Conservation (phyloP, 75 land plant genomes). For the Selaginella moellendorffii region DNA sequence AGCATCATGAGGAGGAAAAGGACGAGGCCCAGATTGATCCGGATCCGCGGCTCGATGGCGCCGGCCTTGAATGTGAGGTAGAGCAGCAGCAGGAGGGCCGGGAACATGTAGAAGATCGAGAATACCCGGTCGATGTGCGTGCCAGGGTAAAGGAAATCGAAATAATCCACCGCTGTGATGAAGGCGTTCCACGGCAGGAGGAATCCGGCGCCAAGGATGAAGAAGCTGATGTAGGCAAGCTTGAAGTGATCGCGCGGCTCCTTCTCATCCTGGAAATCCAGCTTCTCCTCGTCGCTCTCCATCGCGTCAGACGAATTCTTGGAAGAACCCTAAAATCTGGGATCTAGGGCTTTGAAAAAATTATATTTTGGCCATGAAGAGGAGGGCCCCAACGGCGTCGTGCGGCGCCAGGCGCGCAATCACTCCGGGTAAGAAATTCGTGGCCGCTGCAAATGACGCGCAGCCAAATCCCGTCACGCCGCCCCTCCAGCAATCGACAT, state of each 20-base stretch:
- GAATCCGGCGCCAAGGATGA: constrained; percentile 63
- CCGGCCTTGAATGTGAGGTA: constrained; percentile 34
- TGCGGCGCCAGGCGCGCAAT: no score
- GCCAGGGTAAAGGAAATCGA: constrained; percentile 68
- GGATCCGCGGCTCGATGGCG: neutral
- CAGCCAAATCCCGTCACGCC: no score
- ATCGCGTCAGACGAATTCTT: no score
- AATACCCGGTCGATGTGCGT: constrained; percentile 66
- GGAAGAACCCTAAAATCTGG: no score
- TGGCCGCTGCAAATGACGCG: no score
- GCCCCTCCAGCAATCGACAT: neutral
- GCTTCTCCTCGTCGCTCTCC: no score
- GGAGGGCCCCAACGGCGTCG: no score
- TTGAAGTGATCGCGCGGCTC: constrained; percentile 45
- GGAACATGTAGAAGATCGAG: constrained; percentile 64
- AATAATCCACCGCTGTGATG: constrained; percentile 98
- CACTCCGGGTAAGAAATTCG: no score
- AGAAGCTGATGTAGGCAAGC: constrained; percentile 68
- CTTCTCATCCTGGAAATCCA: neutral
- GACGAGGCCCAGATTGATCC: constrained; percentile 65
- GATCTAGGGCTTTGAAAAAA: no score
- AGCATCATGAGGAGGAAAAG: constrained; percentile 41
- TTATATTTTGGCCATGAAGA: no score
- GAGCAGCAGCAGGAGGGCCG: constrained; percentile 25
- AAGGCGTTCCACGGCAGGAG: constrained; percentile 98